Evolutionary conservation across 768 basidiomycete genomes (phyloP).

Genomic region (Russula emetica): DNA sequence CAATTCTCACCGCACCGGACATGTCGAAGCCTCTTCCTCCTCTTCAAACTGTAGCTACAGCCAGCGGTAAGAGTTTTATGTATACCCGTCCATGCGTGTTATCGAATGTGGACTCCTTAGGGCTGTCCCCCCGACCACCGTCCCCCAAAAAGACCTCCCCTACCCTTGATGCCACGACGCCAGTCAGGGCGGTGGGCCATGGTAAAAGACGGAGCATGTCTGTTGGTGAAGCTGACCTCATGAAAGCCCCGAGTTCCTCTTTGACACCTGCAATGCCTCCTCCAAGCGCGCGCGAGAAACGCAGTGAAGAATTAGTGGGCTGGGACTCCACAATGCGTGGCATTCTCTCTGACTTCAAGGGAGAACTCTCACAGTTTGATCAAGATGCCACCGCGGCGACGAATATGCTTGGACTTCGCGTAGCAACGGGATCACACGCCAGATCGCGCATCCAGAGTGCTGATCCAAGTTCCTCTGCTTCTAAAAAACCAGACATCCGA

Average conservation of each 20-base stretch:
- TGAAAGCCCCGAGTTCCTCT: constrained; percentile 41
- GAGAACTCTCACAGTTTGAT: constrained; percentile 57
- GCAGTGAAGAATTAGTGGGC: constrained; percentile 32
- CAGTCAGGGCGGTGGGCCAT: background rate
- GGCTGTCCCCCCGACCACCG: constrained; percentile 29
- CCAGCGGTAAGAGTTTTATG: constrained; percentile 39
- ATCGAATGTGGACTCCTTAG: constrained; percentile 42
- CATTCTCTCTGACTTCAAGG: constrained; percentile 69
- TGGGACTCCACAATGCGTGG: constrained; percentile 54
- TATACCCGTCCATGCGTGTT: constrained; percentile 54
- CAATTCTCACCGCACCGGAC: constrained; percentile 32
- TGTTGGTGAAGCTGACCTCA: constrained; percentile 32
- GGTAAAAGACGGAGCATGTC: constrained; percentile 36
- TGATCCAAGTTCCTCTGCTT: constrained; percentile 19
- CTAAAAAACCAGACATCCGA: background rate
- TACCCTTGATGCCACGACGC: constrained; percentile 8
- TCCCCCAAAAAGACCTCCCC: constrained; percentile 31
- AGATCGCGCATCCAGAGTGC: constrained; percentile 30
- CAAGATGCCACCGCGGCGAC: constrained; percentile 47
- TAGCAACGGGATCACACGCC: constrained; percentile 52
- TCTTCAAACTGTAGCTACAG: constrained; percentile 39
- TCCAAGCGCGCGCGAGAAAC: constrained; percentile 39
- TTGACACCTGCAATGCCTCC: constrained; percentile 38
- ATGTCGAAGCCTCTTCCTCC: constrained; percentile 63
- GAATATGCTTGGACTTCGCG: constrained; percentile 55